Conservation (phyloP, 2,329 filamentous ascomycete genomes). For the Fusarium brachygibbosum region DNA sequence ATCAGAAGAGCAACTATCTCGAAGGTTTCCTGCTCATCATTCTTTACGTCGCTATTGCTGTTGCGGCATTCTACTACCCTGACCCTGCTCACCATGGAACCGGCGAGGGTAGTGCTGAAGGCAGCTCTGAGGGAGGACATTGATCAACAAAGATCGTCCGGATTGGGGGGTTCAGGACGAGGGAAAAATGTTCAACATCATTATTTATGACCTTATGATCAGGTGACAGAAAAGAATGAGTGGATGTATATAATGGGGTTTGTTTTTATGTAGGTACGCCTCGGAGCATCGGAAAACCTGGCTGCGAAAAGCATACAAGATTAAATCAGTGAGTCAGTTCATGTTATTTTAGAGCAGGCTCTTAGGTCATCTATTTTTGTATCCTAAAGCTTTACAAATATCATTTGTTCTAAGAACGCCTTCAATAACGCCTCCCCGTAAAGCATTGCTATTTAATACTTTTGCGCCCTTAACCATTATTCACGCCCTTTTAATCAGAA, state of each 20-base stretch:
- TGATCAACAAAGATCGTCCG: slow-evolving; percentile 1
- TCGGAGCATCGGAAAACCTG: background rate
- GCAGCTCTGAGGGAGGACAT: slow-evolving; percentile 29
- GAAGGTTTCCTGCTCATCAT: slow-evolving; percentile 86
- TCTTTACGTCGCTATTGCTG: slow-evolving; percentile 71
- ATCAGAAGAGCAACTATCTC: slow-evolving; percentile 91
- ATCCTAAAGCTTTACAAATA: background rate
- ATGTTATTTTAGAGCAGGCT: background rate
- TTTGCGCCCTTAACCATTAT: background rate
- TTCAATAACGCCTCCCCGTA: background rate
- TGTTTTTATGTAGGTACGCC: background rate
- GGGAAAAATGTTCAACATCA: background rate
- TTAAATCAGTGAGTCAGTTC: background rate
- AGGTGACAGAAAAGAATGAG: background rate
- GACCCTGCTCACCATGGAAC: slow-evolving; percentile 51
- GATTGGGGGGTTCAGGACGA: background rate
- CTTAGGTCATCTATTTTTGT: background rate
- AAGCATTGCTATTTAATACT: background rate
- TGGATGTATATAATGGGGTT: slow-evolving; percentile 12
- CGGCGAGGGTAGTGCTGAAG: slow-evolving; percentile 4
- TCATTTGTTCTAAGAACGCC: slow-evolving; percentile 4
- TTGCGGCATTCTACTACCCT: slow-evolving; percentile 70
- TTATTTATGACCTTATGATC: slow-evolving; percentile 30
- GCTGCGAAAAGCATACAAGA: background rate
- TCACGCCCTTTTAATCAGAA: slow-evolving; percentile 37